Base-by-base conservation (phyloP, 176 grass and related monocot genomes). In the Carex scoparia region DNA sequence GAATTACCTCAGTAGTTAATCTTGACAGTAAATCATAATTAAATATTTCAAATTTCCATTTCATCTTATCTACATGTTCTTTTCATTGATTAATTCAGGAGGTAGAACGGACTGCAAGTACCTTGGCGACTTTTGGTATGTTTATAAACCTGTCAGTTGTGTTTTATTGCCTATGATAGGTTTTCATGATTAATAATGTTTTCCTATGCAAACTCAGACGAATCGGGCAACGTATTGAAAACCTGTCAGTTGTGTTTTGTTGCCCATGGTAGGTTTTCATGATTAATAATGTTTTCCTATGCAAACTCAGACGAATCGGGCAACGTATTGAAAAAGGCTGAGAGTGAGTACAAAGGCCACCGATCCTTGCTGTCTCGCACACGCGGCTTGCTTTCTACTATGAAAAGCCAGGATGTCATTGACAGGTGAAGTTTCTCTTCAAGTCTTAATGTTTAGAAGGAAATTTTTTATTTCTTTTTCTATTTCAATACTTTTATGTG, bases 291-390 rank as follows among this genome's bases (percentile, higher is more conserved):
- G 38, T 40, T 40, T 40, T 40, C 38, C 38, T 40, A 40, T 40
- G 38, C 38, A 40, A 28, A 48, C 86, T 74, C 87, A 98, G 96
- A 95, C 48, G 96, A 98, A 92, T 98, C 96, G 54, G 92, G 90
- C 3, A 86, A 85, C 67, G 93, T 95, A 69, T 88, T 98, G 30
- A 73, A 38, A 32, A 86, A 92, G 51, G 93, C 96, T 81, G 93
- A 98, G 86, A 86, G 89, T 56, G 92, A 94, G 86, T 98, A 98
- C 85, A 92, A 98, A 74, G 93, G 96, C 48, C 93, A 98, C n/a
- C 86, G 78, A 35, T 92, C 96, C 86, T 94, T 98, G 72, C 85
- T 95, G 65, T 89, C 85, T 89, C 91, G 85, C 13, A 94, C 93
- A 18, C 85, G 91, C 54, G 89, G 85, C 67, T 87, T 95, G 83